Evolutionary conservation across 257 asterid species (phyloP).

Genomic region (Solanum chiquidenum): DNA sequence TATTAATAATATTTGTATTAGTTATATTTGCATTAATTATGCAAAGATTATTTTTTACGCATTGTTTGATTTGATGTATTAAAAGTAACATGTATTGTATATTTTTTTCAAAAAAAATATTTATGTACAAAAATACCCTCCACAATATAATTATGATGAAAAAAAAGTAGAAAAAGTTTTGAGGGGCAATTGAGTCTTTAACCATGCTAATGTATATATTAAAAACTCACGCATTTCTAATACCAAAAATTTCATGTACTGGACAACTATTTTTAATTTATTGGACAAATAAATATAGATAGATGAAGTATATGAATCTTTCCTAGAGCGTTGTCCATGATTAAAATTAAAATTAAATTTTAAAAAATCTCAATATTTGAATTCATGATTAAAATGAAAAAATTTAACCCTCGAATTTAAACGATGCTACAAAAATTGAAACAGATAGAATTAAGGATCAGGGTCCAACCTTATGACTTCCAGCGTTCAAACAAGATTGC

Average conservation of each 20-base stretch:
- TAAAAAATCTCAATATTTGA: neutral
- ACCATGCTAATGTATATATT: too few relatives aligned
- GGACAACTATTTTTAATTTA: too few relatives aligned
- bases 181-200: too few relatives aligned
- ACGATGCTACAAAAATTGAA: neutral
- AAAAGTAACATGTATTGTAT: neutral
- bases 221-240: neutral
- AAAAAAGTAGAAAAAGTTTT: too few relatives aligned
- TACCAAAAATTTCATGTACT: neutral
- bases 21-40: too few relatives aligned
- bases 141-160: neutral
- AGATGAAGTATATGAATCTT: neutral
- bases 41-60: too few relatives aligned
- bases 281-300: too few relatives aligned
- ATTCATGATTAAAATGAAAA: neutral
- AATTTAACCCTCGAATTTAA: neutral
- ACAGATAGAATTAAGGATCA: neutral
- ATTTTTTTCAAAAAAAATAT: too few relatives aligned
- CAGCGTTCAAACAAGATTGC: neutral
- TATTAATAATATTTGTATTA: too few relatives aligned
- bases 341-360: too few relatives aligned
- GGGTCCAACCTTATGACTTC: neutral
- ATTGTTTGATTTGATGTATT: too few relatives aligned
- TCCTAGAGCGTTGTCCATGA: neutral
- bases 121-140: too few relatives aligned